A percentile compares a stretch with the other conserved stretches of the same genome.
phyloP scores from a whole-genome alignment of 306 rosid species.

The Trifolium repens region DNA sequence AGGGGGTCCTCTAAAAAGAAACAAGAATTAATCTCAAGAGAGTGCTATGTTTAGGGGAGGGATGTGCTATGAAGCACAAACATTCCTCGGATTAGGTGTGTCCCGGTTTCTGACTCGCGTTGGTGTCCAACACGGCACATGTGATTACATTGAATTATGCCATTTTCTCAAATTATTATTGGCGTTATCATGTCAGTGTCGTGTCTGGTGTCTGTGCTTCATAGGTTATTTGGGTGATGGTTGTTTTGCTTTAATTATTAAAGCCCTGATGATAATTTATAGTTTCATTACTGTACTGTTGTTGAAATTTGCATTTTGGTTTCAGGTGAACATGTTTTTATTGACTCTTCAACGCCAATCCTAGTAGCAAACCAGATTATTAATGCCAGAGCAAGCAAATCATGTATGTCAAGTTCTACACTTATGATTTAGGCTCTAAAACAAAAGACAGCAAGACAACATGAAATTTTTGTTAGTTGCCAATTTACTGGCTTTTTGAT shows the following conservation, averaged over 20 bases:
- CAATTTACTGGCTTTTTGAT: slow-evolving; percentile 12
- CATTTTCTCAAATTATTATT: too few relatives aligned
- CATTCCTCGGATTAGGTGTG: too few relatives aligned
- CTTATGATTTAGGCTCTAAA: slow-evolving; percentile 4
- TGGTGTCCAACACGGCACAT: too few relatives aligned
- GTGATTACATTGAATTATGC: too few relatives aligned
- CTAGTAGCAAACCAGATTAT: slow-evolving; percentile 80
- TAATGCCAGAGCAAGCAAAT: slow-evolving; percentile 70
- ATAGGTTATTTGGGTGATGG: not conserved
- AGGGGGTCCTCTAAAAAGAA: too few relatives aligned
- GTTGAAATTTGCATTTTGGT: slow-evolving; percentile 8
- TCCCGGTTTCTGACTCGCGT: too few relatives aligned
- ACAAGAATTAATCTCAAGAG: not conserved
- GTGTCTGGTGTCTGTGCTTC: too few relatives aligned
- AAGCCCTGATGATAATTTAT: slow-evolving; percentile 4
- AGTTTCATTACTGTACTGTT: not conserved
- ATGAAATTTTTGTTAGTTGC: slow-evolving; percentile 6
- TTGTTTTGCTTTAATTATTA: slow-evolving; percentile 27
- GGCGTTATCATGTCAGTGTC: too few relatives aligned
- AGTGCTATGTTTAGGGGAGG: too few relatives aligned
- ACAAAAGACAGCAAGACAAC: not conserved
- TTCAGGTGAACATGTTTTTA: slow-evolving; percentile 79
- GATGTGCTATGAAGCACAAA: too few relatives aligned
- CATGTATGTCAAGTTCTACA: slow-evolving; percentile 65
- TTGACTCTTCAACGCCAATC: slow-evolving; percentile 67